Conservation (phyloP, 352 stramenopile species). For the Phytopythium delawarense region DNA sequence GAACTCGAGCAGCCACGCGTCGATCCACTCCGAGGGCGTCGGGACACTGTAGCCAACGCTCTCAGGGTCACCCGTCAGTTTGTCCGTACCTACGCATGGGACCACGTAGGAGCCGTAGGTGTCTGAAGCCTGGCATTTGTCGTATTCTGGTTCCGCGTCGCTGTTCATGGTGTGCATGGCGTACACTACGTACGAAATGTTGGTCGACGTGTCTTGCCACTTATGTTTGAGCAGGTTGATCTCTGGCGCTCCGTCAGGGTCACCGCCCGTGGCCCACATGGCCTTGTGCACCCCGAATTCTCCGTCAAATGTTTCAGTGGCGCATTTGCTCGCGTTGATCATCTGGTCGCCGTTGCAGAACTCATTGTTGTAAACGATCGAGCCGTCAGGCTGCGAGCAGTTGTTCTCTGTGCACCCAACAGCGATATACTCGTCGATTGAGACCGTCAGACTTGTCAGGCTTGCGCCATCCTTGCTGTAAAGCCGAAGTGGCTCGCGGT, state of each 20-base stretch:
- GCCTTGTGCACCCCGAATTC: slow-evolving; percentile 10
- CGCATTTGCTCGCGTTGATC: slow-evolving; percentile 27
- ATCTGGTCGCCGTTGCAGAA: slow-evolving; percentile 33
- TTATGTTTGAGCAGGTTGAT: neutral
- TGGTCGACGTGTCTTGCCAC: neutral
- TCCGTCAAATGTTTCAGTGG: slow-evolving; percentile 18
- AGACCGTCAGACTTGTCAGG: slow-evolving; percentile 26
- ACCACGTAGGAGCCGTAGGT: neutral
- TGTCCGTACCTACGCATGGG: neutral
- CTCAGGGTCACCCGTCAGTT: neutral
- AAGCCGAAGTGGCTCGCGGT: neutral
- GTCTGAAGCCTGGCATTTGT: neutral
- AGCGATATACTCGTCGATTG: slow-evolving; percentile 14
- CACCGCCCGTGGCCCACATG: slow-evolving; percentile 24
- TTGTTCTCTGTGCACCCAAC: slow-evolving; percentile 13
- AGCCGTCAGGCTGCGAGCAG: slow-evolving; percentile 20
- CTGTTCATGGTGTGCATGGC: neutral
- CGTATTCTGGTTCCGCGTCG: neutral
- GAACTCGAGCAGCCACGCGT: slow-evolving; percentile 5
- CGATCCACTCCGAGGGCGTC: neutral
- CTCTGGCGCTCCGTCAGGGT: neutral
- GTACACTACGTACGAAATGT: neutral
- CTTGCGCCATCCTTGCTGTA: slow-evolving; percentile 6
- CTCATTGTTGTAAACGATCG: slow-evolving; percentile 7
- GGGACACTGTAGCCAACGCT: neutral